A percentile compares a stretch with the other conserved stretches of the same genome.
Evolutionary conservation across 331 rosid species (phyloP).

Genomic region (Pyrus hybrid): DNA sequence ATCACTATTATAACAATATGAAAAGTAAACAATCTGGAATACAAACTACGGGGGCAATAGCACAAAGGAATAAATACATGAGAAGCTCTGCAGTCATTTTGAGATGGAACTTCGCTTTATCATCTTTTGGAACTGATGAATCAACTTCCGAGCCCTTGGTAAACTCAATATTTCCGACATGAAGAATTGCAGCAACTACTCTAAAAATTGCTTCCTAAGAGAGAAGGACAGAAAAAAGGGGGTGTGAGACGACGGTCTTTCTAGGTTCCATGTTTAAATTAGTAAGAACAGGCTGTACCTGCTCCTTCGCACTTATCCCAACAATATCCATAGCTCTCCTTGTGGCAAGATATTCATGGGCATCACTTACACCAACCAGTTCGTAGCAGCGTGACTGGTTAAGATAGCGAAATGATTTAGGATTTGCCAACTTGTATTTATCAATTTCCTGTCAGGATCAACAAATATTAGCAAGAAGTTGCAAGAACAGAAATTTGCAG

Average conservation of each 20-base stretch:
- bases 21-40: not conserved
- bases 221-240: conserved; percentile 5
- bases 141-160: conserved; percentile 84
- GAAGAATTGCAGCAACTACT: conserved; percentile 94
- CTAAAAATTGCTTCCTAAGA: conserved; percentile 93
- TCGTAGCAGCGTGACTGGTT: conserved; percentile 90
- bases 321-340: conserved; percentile 99
- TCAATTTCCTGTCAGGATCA: conserved; percentile 73
- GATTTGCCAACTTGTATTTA: conserved; percentile 82
- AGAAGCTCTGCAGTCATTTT: conserved; percentile 90
- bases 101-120: conserved; percentile 73
- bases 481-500: conserved; percentile 3
- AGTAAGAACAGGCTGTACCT: conserved; percentile 49
- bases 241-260: conserved; percentile 20
- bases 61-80: conserved; percentile 41
- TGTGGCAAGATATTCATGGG: conserved; percentile 95
- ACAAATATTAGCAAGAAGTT: conserved; percentile 16
- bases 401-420: conserved; percentile 89
- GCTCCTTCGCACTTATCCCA: conserved; percentile 88
- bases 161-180: conserved; percentile 75
- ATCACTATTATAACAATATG: conserved; percentile 14
- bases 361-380: conserved; percentile 72
- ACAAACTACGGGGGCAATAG: not conserved
- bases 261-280: conserved; percentile 3
- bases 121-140: conserved; percentile 94